Percentiles rank a stretch among this genome's conserved stretches.
Evolutionary conservation across 1,284 basidiomycete genomes (phyloP).

Genomic region (Ceratobasidium papillatum): DNA sequence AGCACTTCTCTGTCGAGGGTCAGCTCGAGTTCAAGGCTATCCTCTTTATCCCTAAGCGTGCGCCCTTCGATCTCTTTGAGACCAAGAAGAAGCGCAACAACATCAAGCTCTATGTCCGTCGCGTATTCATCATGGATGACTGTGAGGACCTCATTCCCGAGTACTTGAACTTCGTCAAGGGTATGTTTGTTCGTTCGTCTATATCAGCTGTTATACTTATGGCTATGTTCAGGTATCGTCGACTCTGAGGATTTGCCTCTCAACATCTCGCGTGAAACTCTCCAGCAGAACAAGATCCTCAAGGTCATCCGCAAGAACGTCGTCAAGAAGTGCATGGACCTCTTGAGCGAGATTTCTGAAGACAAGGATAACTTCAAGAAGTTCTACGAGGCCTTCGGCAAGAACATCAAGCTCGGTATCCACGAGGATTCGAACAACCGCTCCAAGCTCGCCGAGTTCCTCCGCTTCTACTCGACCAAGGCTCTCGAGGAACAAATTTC

Average conservation of each 20-base stretch:
- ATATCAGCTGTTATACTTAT: constrained; percentile 5
- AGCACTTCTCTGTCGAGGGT: constrained; percentile 99
- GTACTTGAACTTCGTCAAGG: constrained; percentile 99
- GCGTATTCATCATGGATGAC: constrained; percentile 99
- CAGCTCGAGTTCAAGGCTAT: constrained; percentile 99
- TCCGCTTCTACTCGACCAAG: constrained; percentile 99
- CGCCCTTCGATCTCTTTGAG: constrained; percentile 99
- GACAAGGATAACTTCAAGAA: constrained; percentile 99
- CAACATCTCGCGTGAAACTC: constrained; percentile 99
- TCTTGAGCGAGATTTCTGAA: constrained; percentile 96
- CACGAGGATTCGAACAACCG: constrained; percentile 99
- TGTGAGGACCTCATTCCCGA: constrained; percentile 99
- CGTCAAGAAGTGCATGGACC: constrained; percentile 97
- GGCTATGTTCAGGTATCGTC: constrained; percentile 72
- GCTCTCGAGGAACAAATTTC: constrained; percentile 91
- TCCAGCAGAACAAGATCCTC: constrained; percentile 99
- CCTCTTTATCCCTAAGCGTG: constrained; percentile 95
- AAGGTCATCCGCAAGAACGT: constrained; percentile 99
- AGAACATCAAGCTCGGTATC: constrained; percentile 99
- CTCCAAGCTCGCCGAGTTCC: constrained; percentile 98
- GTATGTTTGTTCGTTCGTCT: constrained; percentile 45
- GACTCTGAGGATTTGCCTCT: constrained; percentile 99
- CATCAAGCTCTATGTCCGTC: constrained; percentile 99
- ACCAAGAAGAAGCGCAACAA: constrained; percentile 99
- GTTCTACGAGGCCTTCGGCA: constrained; percentile 92